Base-by-base conservation (phyloP, 2,329 filamentous ascomycete species). In the Penicillium occitanis region DNA sequence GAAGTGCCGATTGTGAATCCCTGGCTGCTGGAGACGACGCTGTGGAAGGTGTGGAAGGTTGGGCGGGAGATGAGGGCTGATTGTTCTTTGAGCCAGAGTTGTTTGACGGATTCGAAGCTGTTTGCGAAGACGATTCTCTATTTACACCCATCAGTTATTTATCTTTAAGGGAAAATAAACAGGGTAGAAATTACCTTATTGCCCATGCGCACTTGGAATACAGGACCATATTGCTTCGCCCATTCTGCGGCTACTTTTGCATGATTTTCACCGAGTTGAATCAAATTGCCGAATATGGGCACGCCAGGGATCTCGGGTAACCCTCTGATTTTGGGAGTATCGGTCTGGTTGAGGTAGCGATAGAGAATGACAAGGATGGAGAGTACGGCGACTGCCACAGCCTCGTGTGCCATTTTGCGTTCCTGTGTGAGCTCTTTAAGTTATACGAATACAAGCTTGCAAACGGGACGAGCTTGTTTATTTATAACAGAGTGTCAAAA, bases 1-100 rank as follows among this genome's bases (percentile, higher is more conserved):
- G 90, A 93, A 0, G 91, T 92, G 1, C 91, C 91, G 68, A 95
- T 92, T 0, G 91, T 94, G 77, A 92, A 91, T 5, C 91, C 91
- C 70, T 92, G 89, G 0, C 89, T 91, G 40, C 84, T 87, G 1
- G 90, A 92, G 2, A 93, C 89, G 3, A 93, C 89, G 5, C 85
- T 90, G 77, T 93, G 91, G 76, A 93, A 94, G 0, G 91, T 94
- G 76, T 94, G 90, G 58, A 93, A 86, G 28, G 84, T 91, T 0
- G 91, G 91, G 1, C 91, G 86, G 0, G 90, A 93, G 71, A 93
- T 92, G 66, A 93, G 80, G 0, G 91, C 85, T 0, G 90, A 91
- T 72, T 93, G 91, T 71, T 94, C 89, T 10, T 87, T 90, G 75
- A 93, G 90, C 88, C 91, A 93, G 25, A 94, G 82, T 69, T 81